These are phyloP conservation scores for Diutina rugosa DNA, from an alignment of 1,139 yeast species.

Conservation along the genomic window DNA sequence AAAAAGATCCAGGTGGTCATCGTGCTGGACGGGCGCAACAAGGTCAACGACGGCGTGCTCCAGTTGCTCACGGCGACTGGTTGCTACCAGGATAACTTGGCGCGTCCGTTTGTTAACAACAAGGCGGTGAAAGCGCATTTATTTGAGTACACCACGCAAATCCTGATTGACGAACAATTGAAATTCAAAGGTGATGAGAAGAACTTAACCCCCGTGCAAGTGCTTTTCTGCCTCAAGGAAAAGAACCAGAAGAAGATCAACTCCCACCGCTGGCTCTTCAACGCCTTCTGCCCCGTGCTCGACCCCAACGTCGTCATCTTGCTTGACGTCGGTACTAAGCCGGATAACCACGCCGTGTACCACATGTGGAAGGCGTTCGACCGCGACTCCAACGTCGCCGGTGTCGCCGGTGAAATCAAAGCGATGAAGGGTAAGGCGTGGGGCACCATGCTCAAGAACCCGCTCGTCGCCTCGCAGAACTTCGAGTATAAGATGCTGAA, in stretches of 20 bases:
- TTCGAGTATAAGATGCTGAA: slow-evolving; percentile 96
- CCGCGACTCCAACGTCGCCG: slow-evolving; percentile 90
- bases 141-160: slow-evolving; percentile 88
- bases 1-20: slow-evolving; percentile 84
- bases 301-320: slow-evolving; percentile 81
- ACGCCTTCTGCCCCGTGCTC: slow-evolving; percentile 80
- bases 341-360: slow-evolving; percentile 73
- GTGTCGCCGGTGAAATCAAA: slow-evolving; percentile 95
- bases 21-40: slow-evolving; percentile 88
- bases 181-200: slow-evolving; percentile 71
- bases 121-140: slow-evolving; percentile 85
- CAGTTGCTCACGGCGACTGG: slow-evolving; percentile 89
- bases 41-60: slow-evolving; percentile 68
- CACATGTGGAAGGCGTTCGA: slow-evolving; percentile 96
- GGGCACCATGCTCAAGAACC: slow-evolving; percentile 57
- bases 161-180: slow-evolving; percentile 70
- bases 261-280: slow-evolving; percentile 91
- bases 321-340: slow-evolving; percentile 88
- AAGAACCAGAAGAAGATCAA: slow-evolving; percentile 81
- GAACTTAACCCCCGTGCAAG: slow-evolving; percentile 85
- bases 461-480: slow-evolving; percentile 91
- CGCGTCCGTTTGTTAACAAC: slow-evolving; percentile 84
- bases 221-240: slow-evolving; percentile 81
- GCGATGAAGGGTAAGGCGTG: slow-evolving; percentile 89
- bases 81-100: slow-evolving; percentile 91